Conservation (phyloP, 495 filamentous ascomycete genomes). For the Recurvomyces mirabilis region DNA sequence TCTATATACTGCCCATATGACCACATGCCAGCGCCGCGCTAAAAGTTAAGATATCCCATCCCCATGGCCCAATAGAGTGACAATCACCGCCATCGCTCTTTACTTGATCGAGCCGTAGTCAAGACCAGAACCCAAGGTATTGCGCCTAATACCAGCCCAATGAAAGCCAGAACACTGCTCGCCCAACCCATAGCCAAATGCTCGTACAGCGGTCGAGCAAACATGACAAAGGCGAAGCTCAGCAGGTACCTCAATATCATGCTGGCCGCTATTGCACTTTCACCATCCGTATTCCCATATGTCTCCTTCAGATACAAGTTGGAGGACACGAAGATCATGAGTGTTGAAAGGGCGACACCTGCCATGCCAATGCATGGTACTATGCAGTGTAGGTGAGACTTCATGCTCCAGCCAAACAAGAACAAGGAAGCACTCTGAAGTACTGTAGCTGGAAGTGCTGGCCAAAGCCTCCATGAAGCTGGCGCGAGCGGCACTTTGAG, state of each 20-base stretch:
- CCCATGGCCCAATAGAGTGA: too few relatives aligned
- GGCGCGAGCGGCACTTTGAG: background rate
- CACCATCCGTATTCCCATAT: background rate
- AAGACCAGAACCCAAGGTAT: constrained; percentile 3
- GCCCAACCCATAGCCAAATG: constrained; percentile 1
- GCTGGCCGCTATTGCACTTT: background rate
- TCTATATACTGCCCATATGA: too few relatives aligned
- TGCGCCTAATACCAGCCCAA: background rate
- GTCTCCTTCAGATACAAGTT: background rate
- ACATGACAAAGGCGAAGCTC: constrained; percentile 5
- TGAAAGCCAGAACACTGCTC: constrained; percentile 1
- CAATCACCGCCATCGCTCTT: too few relatives aligned
- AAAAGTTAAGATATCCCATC: too few relatives aligned
- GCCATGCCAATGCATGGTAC: constrained; percentile 5
- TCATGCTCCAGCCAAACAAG: constrained; percentile 1
- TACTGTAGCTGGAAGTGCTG: background rate
- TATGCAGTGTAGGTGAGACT: background rate
- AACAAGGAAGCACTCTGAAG: background rate
- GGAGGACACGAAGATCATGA: background rate
- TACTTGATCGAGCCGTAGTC: too few relatives aligned
- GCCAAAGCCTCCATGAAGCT: background rate
- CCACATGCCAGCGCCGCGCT: too few relatives aligned
- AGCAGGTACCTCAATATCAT: background rate
- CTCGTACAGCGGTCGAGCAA: constrained; percentile 2
- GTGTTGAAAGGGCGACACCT: background rate